Conservation (phyloP, 768 basidiomycete species). For the Psilocybe tampanensis region DNA sequence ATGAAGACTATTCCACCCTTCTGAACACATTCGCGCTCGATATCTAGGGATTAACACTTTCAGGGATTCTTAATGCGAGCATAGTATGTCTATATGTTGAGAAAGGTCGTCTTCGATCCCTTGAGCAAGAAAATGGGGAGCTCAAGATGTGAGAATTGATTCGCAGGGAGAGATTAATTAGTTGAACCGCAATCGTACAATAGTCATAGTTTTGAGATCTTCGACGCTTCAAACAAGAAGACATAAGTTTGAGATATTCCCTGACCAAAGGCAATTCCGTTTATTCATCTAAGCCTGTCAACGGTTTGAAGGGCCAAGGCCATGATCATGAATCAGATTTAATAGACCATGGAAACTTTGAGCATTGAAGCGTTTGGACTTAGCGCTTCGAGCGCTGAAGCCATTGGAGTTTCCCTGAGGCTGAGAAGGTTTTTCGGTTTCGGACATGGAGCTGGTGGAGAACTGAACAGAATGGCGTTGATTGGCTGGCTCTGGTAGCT, state of each 20-base stretch:
- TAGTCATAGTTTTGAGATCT: constrained; percentile 29
- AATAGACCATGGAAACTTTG: constrained; percentile 10
- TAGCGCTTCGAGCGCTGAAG: constrained; percentile 14
- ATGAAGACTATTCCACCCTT: constrained; percentile 35
- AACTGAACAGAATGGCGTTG: constrained; percentile 15
- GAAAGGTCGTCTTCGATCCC: constrained; percentile 20
- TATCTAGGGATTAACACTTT: constrained; percentile 25
- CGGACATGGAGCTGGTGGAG: constrained; percentile 30
- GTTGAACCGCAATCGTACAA: constrained; percentile 25
- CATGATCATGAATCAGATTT: background rate
- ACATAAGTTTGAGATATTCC: constrained; percentile 26
- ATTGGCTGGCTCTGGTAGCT: constrained; percentile 16
- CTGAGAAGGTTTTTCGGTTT: constrained; percentile 22
- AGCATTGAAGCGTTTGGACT: constrained; percentile 9
- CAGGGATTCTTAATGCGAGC: constrained; percentile 28
- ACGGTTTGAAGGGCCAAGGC: constrained; percentile 5
- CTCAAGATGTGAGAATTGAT: background rate
- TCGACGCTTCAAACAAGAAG: constrained; percentile 24
- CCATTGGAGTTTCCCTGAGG: constrained; percentile 23
- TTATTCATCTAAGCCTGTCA: constrained; percentile 18
- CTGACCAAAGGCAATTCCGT: constrained; percentile 27
- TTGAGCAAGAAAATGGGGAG: constrained; percentile 27
- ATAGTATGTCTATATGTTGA: constrained; percentile 32
- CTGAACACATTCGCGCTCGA: constrained; percentile 29
- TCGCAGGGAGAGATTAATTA: constrained; percentile 1